Conservation (phyloP, 1,284 basidiomycete species). For the Testicularia cyperi region DNA sequence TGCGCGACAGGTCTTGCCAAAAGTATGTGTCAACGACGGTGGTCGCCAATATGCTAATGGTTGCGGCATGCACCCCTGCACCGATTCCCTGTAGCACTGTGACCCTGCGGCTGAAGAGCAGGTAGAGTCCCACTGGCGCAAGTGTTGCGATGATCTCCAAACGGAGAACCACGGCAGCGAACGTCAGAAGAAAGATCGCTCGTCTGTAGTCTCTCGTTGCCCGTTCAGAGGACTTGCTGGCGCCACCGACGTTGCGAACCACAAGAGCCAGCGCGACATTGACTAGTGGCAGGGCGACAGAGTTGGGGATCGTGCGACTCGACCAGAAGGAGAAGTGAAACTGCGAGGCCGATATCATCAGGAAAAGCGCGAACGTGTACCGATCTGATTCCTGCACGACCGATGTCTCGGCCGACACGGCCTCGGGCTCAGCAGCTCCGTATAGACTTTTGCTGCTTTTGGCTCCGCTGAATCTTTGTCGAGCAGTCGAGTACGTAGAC, state of each 20-base stretch:
- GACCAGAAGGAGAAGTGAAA: slow-evolving; percentile 94
- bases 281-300: slow-evolving; percentile 80
- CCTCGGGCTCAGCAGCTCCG: not conserved
- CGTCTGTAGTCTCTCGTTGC: not conserved
- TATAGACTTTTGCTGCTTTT: not conserved
- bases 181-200: slow-evolving; percentile 66
- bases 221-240: slow-evolving; percentile 3
- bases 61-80: slow-evolving; percentile 10
- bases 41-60: slow-evolving; percentile 13
- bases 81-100: slow-evolving; percentile 7
- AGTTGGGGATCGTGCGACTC: slow-evolving; percentile 88
- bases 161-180: slow-evolving; percentile 74
- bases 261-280: slow-evolving; percentile 68
- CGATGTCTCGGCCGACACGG: too few species aligned
- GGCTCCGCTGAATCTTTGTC: not conserved
- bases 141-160: slow-evolving; percentile 69
- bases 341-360: slow-evolving; percentile 73
- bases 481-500: not conserved
- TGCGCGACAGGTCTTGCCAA: slow-evolving; percentile 65
- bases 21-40: slow-evolving; percentile 79
- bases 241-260: slow-evolving; percentile 58
- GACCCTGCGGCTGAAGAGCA: slow-evolving; percentile 13
- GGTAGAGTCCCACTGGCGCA: slow-evolving; percentile 39
- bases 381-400: not conserved
- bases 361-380: slow-evolving; percentile 53